phyloP scores from a whole-genome alignment of 2,329 filamentous ascomycete genomes.

The Talaromyces sp. region DNA sequence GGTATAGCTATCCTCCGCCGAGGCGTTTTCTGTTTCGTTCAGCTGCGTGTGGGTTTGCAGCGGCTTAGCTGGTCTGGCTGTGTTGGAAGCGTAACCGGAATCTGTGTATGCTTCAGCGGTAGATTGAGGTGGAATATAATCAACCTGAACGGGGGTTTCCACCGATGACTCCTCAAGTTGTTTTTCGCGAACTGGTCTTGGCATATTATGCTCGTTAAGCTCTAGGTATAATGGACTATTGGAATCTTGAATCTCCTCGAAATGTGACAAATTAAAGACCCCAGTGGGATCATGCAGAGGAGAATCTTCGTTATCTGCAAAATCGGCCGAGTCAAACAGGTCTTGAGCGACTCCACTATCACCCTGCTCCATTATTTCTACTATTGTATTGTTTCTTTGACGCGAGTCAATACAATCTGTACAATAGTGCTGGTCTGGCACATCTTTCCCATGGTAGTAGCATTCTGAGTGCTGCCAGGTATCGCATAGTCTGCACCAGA shows the following conservation, averaged over 20 bases:
- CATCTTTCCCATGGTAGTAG: background rate
- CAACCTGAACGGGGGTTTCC: background rate
- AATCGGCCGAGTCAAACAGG: too few species aligned
- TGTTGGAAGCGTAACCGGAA: conserved; percentile 6
- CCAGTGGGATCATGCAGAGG: background rate
- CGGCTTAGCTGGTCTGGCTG: background rate
- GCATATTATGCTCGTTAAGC: background rate
- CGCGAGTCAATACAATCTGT: background rate
- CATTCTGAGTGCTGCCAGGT: background rate
- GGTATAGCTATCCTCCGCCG: background rate
- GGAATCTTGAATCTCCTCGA: background rate
- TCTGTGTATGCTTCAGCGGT: conserved; percentile 3
- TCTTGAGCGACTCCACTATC: background rate
- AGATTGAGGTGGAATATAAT: background rate
- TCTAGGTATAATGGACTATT: background rate
- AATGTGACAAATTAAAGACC: too few species aligned
- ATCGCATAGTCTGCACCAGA: background rate
- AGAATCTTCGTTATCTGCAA: background rate
- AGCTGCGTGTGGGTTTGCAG: background rate
- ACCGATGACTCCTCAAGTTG: background rate
- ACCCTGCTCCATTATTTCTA: too few species aligned
- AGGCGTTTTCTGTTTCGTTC: background rate
- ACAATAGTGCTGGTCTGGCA: background rate
- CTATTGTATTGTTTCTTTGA: background rate
- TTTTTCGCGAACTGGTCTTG: background rate